These are phyloP conservation scores for Proliferodiscus dingleyae DNA, from an alignment of 2,329 filamentous ascomycete species.

Conservation along the genomic window DNA sequence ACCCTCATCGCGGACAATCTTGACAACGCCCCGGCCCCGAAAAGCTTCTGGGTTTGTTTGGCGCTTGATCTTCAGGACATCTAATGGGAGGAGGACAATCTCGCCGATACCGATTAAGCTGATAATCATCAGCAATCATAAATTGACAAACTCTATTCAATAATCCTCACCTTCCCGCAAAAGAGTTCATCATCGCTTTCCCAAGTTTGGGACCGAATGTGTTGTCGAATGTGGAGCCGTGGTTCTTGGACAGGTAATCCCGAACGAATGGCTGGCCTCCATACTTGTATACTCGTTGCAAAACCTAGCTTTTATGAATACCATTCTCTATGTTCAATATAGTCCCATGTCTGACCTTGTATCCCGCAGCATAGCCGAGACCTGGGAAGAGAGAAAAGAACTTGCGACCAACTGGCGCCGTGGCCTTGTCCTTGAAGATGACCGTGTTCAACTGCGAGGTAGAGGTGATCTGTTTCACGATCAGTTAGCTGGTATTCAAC, in stretches of 20 bases:
- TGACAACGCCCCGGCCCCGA: slow-evolving; percentile 83
- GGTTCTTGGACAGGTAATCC: slow-evolving; percentile 77
- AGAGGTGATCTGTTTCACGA: slow-evolving; percentile 45
- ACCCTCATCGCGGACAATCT: slow-evolving; percentile 88
- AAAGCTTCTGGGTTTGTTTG: slow-evolving; percentile 99
- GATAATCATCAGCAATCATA: slow-evolving; percentile 9
- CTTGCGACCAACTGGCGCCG: slow-evolving; percentile 65
- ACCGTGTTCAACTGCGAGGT: slow-evolving; percentile 73
- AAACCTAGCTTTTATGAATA: slow-evolving; percentile 47
- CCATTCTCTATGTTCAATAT: neutral
- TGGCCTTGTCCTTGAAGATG: slow-evolving; percentile 87
- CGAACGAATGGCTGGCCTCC: slow-evolving; percentile 93
- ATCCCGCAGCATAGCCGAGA: slow-evolving; percentile 93
- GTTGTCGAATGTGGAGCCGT: slow-evolving; percentile 77
- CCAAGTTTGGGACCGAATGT: slow-evolving; percentile 95
- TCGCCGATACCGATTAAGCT: slow-evolving; percentile 96
- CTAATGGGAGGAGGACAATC: slow-evolving; percentile 88
- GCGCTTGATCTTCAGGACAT: slow-evolving; percentile 98
- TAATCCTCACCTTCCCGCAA: slow-evolving; percentile 69
- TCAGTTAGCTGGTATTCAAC: slow-evolving; percentile 9
- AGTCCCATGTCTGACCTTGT: slow-evolving; percentile 63
- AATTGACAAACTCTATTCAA: slow-evolving; percentile 1
- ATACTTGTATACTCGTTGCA: slow-evolving; percentile 98
- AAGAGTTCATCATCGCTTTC: slow-evolving; percentile 97
- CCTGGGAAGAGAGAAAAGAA: slow-evolving; percentile 96